A percentile compares a stretch with the other conserved stretches of the same genome.
Conservation (phyloP, 2,329 filamentous ascomycete species). For the Botrytis medusae region DNA sequence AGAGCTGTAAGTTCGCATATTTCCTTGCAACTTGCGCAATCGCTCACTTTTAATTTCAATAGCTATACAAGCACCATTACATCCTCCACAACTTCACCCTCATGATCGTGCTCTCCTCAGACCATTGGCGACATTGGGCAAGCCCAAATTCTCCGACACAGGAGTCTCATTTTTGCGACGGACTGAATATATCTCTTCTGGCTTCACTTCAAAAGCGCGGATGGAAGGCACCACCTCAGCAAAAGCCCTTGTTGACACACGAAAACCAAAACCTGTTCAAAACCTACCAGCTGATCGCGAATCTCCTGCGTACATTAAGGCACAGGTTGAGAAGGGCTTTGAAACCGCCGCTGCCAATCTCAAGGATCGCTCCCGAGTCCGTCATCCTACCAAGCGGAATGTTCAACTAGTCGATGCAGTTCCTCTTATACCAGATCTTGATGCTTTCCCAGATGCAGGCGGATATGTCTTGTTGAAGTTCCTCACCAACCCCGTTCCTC, state of each 20-base stretch:
- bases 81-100: slow-evolving; percentile 71
- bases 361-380: slow-evolving; percentile 54
- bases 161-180: slow-evolving; percentile 91
- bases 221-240: slow-evolving; percentile 52
- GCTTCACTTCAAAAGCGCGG: slow-evolving; percentile 48
- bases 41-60: slow-evolving; percentile 30
- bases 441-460: slow-evolving; percentile 68
- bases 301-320: slow-evolving; percentile 65
- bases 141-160: slow-evolving; percentile 72
- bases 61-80: slow-evolving; percentile 81
- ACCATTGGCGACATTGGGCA: slow-evolving; percentile 80
- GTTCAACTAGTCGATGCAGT: slow-evolving; percentile 59
- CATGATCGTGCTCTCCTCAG: slow-evolving; percentile 82
- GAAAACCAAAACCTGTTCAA: slow-evolving; percentile 48
- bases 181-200: slow-evolving; percentile 87
- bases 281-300: slow-evolving; percentile 50
- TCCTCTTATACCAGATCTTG: slow-evolving; percentile 63
- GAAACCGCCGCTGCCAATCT: slow-evolving; percentile 54
- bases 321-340: slow-evolving; percentile 65
- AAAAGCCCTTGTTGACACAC: slow-evolving; percentile 49
- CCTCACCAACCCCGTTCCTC: slow-evolving; percentile 60
- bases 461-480: slow-evolving; percentile 71
- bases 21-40: slow-evolving; percentile 22
- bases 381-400: slow-evolving; percentile 56
- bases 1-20: slow-evolving; percentile 67